These are phyloP conservation scores for Neurospora sp. DNA, from an alignment of 495 filamentous ascomycete genomes.

Conservation along the genomic window DNA sequence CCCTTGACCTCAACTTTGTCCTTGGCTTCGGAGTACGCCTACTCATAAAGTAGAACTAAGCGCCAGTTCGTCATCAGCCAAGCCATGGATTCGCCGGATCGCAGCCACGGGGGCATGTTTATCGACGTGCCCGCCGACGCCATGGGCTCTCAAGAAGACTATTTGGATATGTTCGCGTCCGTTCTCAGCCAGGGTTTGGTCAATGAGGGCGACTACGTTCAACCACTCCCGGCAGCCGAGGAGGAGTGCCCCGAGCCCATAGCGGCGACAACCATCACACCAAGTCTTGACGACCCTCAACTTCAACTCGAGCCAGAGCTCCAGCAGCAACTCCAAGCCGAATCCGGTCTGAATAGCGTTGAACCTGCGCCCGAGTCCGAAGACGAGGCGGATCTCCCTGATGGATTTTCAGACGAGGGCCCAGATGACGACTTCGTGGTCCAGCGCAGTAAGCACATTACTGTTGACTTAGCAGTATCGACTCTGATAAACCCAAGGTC, in stretches of 20 bases:
- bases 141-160: not conserved
- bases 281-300: not conserved
- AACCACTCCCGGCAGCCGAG: not conserved
- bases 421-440: constrained; percentile 1
- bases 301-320: not conserved
- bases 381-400: not conserved
- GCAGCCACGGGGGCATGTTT: not conserved
- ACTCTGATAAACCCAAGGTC: constrained; percentile 15
- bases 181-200: not conserved
- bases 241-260: not conserved
- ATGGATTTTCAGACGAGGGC: not conserved
- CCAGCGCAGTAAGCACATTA: constrained; percentile 1
- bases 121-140: not conserved
- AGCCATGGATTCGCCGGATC: not conserved
- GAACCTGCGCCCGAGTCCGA: not conserved
- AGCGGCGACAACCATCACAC: not conserved
- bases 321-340: not conserved
- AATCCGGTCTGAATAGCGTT: not conserved
- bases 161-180: not conserved
- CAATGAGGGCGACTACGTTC: not conserved
- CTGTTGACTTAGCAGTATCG: constrained; percentile 13
- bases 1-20: not conserved
- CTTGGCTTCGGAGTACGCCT: not conserved
- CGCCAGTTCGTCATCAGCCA: not conserved
- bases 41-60: not conserved